phyloP scores from a whole-genome alignment of 805 yeast genomes.

The Cephaloascus fragrans region DNA sequence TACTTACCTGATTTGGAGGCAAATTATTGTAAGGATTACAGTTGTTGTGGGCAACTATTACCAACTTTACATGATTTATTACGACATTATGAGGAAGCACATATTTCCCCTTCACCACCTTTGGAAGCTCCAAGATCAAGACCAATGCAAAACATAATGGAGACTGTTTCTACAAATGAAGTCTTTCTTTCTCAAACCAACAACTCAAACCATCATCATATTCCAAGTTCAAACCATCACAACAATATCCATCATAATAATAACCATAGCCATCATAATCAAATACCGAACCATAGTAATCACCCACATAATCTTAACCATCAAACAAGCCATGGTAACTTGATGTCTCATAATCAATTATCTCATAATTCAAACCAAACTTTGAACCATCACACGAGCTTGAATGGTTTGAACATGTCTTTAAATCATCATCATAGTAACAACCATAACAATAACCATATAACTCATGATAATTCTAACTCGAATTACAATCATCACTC shows the following conservation, averaged over 20 bases:
- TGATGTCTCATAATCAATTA: neutral
- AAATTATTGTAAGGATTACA: constrained; percentile 91
- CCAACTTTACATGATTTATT: constrained; percentile 91
- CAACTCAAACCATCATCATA: constrained; percentile 17
- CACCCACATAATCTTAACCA: constrained; percentile 1
- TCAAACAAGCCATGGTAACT: too few species aligned
- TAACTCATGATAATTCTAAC: neutral
- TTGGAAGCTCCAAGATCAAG: constrained; percentile 27
- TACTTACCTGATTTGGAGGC: constrained; percentile 92
- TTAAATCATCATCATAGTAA: constrained; percentile 4
- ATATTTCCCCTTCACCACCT: constrained; percentile 53
- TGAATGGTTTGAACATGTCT: neutral
- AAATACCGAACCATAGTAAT: too few species aligned
- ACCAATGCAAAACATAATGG: constrained; percentile 56
- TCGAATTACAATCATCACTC: constrained; percentile 1
- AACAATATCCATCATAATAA: constrained; percentile 7
- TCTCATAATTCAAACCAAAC: neutral
- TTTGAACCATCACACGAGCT: neutral
- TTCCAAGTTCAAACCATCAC: constrained; percentile 2
- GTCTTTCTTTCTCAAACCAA: constrained; percentile 57
- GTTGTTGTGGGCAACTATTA: constrained; percentile 87
- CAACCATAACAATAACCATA: constrained; percentile 4
- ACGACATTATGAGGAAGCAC: constrained; percentile 94
- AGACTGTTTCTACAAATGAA: constrained; percentile 87
- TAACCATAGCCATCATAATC: constrained; percentile 6